Evolutionary conservation across 805 yeast genomes (phyloP), one percentile per base, ranked within the genome.

Genomic region (Metschnikowia rubicola): DNA sequence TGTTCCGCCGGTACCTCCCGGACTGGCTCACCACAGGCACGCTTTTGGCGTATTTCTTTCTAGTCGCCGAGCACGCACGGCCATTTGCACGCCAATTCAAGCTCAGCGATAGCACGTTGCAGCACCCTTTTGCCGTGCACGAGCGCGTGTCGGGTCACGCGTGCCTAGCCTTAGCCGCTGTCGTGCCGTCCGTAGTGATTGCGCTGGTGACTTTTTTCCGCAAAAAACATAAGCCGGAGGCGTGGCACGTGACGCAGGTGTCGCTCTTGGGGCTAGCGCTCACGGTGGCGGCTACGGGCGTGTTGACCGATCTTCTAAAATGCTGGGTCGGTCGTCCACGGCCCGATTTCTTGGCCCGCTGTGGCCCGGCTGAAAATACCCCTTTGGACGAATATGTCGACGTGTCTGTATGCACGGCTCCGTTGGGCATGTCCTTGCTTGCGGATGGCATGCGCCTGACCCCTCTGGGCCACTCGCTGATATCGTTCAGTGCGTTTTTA

Each of bases 401-500:
- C 30, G 34, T 59, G 12, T 51, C 56, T 9, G 64, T 60, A 30
- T 62, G 66, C 37, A 52, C 64, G 3, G 58, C 60, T 2, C 66
- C 66, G 2, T 53, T 58, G 48, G 66, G 66, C 1, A 37, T 44
- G 9, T 26, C 47, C 26, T 41, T 47, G 35, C 60, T 80, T 28
- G 52, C 57, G 13, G 85, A 80, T 52, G 85, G 84, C 2, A 72
- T 77, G 71, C 70, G 79, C 50, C 71, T 79, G 28, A 74, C 81
- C 7, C 85, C 85, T 0, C 75, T 81, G 8, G 85, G 85, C 21
- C 85, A 80, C 54, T 66, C 80, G 9, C 70, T 80, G 2, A 67
- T 74, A 35, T 70, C 82, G n/a, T 80, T 80, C 57, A 63, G 77
- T 12, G 79, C 80, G 1, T 63, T 79, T 44, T 61, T 68, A 8